phyloP scores from a whole-genome alignment of 768 basidiomycete species.

The Leccinum subtestaceum region DNA sequence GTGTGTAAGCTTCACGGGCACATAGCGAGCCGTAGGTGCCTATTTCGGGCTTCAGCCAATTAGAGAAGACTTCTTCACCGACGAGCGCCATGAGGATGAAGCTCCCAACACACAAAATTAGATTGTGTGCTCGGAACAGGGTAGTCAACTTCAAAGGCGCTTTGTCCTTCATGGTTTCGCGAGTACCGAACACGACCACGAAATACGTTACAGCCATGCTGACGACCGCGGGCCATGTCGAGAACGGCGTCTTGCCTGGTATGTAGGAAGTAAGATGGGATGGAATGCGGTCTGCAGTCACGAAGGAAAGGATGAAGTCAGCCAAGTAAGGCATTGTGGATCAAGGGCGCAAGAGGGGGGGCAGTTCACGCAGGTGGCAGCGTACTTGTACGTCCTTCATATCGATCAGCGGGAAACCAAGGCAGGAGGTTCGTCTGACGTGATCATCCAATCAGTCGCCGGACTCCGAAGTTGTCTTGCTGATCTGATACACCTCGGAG shows the following conservation, averaged over 20 bases:
- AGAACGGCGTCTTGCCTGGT: constrained; percentile 74
- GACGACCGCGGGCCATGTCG: constrained; percentile 67
- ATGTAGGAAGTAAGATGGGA: constrained; percentile 61
- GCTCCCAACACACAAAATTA: constrained; percentile 79
- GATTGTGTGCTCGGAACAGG: constrained; percentile 86
- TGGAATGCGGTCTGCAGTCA: constrained; percentile 54
- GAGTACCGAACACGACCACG: constrained; percentile 78
- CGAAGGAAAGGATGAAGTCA: constrained; percentile 56
- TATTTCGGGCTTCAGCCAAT: constrained; percentile 67
- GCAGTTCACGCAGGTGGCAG: not conserved
- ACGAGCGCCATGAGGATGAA: constrained; percentile 75
- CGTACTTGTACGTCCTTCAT: constrained; percentile 11
- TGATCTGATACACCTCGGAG: not conserved
- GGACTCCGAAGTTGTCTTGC: not conserved
- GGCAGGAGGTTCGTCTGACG: not conserved
- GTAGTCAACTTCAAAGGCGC: constrained; percentile 67
- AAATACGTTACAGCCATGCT: constrained; percentile 74
- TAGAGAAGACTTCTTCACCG: constrained; percentile 84
- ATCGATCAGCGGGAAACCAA: not conserved
- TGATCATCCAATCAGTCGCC: not conserved
- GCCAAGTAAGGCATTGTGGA: constrained; percentile 64
- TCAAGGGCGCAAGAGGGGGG: not conserved
- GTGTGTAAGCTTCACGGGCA: constrained; percentile 70
- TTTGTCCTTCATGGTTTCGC: constrained; percentile 76
- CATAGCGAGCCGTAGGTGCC: constrained; percentile 81